These are phyloP conservation scores for Thraustotheca clavata DNA, from an alignment of 352 stramenopile species.

Conservation along the genomic window DNA sequence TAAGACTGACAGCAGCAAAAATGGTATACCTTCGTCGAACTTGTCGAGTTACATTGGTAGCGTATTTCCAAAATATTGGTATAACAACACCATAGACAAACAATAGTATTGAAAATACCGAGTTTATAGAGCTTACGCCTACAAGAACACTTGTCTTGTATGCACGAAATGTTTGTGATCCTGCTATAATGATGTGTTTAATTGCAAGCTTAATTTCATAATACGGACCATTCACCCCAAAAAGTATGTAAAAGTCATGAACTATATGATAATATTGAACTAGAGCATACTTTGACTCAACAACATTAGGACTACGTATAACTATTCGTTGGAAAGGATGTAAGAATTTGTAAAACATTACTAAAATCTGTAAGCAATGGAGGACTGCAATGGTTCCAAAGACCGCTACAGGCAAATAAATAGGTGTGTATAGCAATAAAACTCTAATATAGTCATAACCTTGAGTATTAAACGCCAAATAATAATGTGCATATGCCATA, in stretches of 20 bases:
- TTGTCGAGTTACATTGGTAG: background rate
- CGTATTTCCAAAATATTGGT: background rate
- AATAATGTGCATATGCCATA: background rate
- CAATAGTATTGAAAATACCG: conserved; percentile 18
- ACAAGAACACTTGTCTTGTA: conserved; percentile 21
- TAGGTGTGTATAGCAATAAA: background rate
- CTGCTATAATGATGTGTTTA: conserved; percentile 5
- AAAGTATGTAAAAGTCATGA: background rate
- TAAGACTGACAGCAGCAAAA: conserved; percentile 12
- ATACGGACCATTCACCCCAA: background rate
- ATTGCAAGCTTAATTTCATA: background rate
- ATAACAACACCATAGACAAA: conserved; percentile 3
- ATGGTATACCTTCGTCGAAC: background rate
- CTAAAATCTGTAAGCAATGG: background rate
- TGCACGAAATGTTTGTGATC: conserved; percentile 17
- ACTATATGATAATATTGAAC: background rate
- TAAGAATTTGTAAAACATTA: background rate
- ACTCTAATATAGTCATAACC: background rate
- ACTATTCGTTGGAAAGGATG: background rate
- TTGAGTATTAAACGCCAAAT: background rate
- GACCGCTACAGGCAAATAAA: background rate
- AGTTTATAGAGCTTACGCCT: conserved; percentile 20
- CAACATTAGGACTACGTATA: background rate
- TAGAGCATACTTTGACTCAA: background rate
- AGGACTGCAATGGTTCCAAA: background rate